These are phyloP conservation scores for Verticillium dahliae DNA, from an alignment of 2,329 filamentous ascomycete genomes.

Conservation along the genomic window DNA sequence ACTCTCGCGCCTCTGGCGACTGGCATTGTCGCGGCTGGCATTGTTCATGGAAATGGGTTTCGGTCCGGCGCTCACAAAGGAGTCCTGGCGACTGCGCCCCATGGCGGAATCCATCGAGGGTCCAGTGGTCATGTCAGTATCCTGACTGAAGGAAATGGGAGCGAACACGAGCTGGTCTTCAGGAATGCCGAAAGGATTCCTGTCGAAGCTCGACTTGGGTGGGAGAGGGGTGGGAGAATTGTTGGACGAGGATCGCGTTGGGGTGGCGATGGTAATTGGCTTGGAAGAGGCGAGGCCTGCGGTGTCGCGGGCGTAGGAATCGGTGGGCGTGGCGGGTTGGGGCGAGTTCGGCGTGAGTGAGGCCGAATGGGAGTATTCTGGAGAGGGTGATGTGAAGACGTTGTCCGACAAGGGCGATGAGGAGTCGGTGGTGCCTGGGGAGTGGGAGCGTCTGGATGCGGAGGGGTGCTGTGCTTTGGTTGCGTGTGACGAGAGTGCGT, in stretches of 20 bases:
- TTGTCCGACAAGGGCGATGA: constrained; percentile 10
- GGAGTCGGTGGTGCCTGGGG: neutral
- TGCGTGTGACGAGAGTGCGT: neutral
- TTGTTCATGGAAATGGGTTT: constrained; percentile 64
- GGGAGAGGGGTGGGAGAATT: constrained; percentile 16
- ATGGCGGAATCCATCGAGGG: constrained; percentile 51
- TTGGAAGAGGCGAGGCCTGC: constrained; percentile 20
- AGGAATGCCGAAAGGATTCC: constrained; percentile 16
- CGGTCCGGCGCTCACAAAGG: constrained; percentile 58
- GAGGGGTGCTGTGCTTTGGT: neutral
- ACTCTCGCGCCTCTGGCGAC: constrained; percentile 53
- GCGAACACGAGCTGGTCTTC: constrained; percentile 19
- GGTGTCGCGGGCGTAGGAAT: constrained; percentile 16
- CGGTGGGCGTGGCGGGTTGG: constrained; percentile 36
- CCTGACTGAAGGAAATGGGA: constrained; percentile 20
- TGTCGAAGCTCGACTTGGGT: constrained; percentile 15
- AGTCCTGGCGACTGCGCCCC: constrained; percentile 55
- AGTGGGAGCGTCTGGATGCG: neutral
- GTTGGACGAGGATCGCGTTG: constrained; percentile 12
- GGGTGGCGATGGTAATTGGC: constrained; percentile 26
- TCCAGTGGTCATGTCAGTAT: constrained; percentile 52
- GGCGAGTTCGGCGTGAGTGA: constrained; percentile 29
- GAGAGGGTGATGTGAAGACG: constrained; percentile 17
- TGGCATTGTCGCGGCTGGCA: constrained; percentile 52
- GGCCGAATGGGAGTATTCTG: constrained; percentile 21